phyloP scores from a whole-genome alignment of 2,329 filamentous ascomycete genomes.

The Herpotrichia juniperi region DNA sequence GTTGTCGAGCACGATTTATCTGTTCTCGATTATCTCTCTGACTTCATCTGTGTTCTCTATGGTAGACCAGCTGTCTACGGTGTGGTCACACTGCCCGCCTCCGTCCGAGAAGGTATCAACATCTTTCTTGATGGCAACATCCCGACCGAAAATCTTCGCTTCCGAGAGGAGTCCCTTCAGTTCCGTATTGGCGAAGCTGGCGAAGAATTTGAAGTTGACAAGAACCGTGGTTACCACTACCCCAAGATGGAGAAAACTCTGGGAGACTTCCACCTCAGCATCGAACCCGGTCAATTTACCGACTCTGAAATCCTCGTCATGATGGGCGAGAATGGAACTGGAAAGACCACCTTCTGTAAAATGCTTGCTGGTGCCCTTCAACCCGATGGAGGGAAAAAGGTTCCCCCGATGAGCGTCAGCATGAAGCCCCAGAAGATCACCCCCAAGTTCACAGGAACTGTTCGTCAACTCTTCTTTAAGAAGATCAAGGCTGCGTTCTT shows the following conservation, averaged over 20 bases:
- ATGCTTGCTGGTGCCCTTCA: conserved; percentile 92
- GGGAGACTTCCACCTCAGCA: conserved; percentile 81
- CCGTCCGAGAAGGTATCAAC: conserved; percentile 98
- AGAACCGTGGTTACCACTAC: conserved; percentile 83
- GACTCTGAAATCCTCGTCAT: conserved; percentile 99
- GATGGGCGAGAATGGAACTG: conserved; percentile 99
- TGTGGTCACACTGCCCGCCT: conserved; percentile 94
- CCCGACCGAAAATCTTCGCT: conserved; percentile 96
- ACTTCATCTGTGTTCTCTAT: conserved; percentile 97
- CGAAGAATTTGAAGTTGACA: conserved; percentile 87
- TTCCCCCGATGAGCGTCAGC: conserved; percentile 95
- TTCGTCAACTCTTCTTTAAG: conserved; percentile 99
- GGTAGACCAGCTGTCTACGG: conserved; percentile 94
- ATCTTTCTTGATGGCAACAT: conserved; percentile 99
- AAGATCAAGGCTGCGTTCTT: conserved; percentile 98
- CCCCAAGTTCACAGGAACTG: conserved; percentile 95
- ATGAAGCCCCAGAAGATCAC: conserved; percentile 99
- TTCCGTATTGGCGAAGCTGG: conserved; percentile 91
- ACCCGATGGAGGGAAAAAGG: conserved; percentile 77
- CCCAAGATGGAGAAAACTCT: conserved; percentile 92
- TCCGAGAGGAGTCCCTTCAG: conserved; percentile 94
- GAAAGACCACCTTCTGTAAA: conserved; percentile 98
- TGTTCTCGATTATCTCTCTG: conserved; percentile 96
- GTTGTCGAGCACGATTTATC: conserved; percentile 99
- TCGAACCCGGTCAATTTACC: conserved; percentile 87